Conservation (phyloP, 106 monocot species). For the Allium fistulosum region DNA sequence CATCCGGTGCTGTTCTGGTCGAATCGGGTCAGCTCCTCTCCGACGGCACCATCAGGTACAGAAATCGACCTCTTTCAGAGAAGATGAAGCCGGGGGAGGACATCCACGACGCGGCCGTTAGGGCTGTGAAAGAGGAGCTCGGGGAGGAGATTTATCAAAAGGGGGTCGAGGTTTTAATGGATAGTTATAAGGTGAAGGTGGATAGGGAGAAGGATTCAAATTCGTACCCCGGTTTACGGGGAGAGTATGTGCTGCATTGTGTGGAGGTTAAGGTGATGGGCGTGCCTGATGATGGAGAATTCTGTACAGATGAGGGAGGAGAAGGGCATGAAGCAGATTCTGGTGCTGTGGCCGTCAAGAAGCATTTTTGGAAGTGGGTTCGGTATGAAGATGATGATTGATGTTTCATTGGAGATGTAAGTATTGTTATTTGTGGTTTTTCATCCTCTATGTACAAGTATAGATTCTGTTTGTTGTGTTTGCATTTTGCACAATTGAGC, state of each 20-base stretch:
- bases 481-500: too few species aligned
- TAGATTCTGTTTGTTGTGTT: too few species aligned
- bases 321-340: slow-evolving; percentile 22
- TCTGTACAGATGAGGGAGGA: slow-evolving; percentile 75
- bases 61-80: slow-evolving; percentile 65
- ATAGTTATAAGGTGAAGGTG: slow-evolving; percentile 28
- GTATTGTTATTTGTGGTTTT: too few species aligned
- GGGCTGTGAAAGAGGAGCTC: slow-evolving; percentile 73
- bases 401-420: neutral
- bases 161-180: slow-evolving; percentile 29
- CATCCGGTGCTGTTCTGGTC: slow-evolving; percentile 48
- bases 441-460: too few species aligned
- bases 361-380: slow-evolving; percentile 72
- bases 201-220: slow-evolving; percentile 68
- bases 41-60: slow-evolving; percentile 52
- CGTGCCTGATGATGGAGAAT: slow-evolving; percentile 79
- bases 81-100: slow-evolving; percentile 91
- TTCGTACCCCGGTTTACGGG: slow-evolving; percentile 79
- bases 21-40: slow-evolving; percentile 84
- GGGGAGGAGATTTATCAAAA: slow-evolving; percentile 7
- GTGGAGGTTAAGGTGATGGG: slow-evolving; percentile 59
- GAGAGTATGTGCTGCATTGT: slow-evolving; percentile 62
- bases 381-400: slow-evolving; percentile 13
- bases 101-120: slow-evolving; percentile 45
- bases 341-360: slow-evolving; percentile 39